Evolutionary conservation across 768 basidiomycete species (phyloP).

Genomic region (Scleroderma citrinum): DNA sequence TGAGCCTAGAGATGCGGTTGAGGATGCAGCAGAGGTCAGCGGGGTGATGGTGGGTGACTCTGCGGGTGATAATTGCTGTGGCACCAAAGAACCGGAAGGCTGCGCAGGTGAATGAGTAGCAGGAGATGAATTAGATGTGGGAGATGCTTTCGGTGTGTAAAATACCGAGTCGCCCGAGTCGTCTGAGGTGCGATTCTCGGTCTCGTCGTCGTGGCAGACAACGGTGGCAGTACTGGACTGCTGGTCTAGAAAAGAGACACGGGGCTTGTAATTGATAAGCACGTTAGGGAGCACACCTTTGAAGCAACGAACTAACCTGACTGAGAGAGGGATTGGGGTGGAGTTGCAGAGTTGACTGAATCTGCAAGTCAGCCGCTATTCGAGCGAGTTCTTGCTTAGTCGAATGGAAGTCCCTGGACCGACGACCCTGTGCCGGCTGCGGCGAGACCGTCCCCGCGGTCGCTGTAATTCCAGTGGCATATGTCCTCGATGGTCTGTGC

Average conservation of each 20-base stretch:
- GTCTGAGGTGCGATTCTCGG: conserved; percentile 4
- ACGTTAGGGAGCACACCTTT: neutral
- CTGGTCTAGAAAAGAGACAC: neutral
- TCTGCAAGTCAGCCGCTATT: conserved; percentile 27
- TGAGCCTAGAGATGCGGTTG: conserved; percentile 18
- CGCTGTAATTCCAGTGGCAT: conserved; percentile 28
- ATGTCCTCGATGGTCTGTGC: conserved; percentile 59
- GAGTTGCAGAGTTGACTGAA: neutral
- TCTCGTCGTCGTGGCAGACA: neutral
- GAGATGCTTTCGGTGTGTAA: conserved; percentile 58
- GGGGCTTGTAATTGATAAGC: neutral
- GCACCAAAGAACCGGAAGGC: conserved; percentile 11
- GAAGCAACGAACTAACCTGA: neutral
- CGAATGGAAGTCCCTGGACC: conserved; percentile 44
- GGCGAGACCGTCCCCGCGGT: neutral
- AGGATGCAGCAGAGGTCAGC: conserved; percentile 24
- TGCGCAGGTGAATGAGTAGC: conserved; percentile 22
- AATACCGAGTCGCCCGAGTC: conserved; percentile 41
- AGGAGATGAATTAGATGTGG: conserved; percentile 40
- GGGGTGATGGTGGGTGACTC: conserved; percentile 17
- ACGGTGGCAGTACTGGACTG: neutral
- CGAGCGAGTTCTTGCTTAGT: conserved; percentile 46
- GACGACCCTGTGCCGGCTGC: neutral
- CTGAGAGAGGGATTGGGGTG: neutral
- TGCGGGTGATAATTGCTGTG: conserved; percentile 12